These are phyloP conservation scores for Penicillium sp. DNA, from an alignment of 2,329 filamentous ascomycete genomes.

Conservation along the genomic window DNA sequence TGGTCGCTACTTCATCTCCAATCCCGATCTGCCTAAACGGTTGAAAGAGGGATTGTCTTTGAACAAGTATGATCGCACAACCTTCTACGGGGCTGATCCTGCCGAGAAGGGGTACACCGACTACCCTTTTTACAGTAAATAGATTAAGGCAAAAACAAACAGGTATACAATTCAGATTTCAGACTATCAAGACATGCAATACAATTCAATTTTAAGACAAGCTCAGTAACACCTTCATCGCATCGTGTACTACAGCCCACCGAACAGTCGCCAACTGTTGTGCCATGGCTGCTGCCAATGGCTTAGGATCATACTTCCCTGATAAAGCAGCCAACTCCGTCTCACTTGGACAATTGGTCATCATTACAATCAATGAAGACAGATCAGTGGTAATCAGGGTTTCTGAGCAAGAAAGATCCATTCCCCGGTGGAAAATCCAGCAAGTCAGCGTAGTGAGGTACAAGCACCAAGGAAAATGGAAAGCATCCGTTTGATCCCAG, in stretches of 20 bases:
- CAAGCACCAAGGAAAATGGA: slow-evolving; percentile 64
- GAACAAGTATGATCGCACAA: slow-evolving; percentile 39
- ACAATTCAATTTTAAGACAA: slow-evolving; percentile 14
- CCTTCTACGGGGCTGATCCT: slow-evolving; percentile 41
- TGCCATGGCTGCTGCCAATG: slow-evolving; percentile 57
- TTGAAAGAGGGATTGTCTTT: slow-evolving; percentile 38
- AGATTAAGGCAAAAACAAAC: background rate
- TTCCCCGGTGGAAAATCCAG: slow-evolving; percentile 60
- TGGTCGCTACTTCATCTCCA: slow-evolving; percentile 45
- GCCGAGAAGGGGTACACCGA: slow-evolving; percentile 39
- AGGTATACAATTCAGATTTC: background rate
- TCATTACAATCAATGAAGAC: slow-evolving; percentile 33
- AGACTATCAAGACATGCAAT: background rate
- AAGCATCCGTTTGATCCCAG: slow-evolving; percentile 54
- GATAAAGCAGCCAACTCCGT: slow-evolving; percentile 38
- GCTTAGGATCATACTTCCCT: slow-evolving; percentile 52
- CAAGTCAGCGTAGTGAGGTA: slow-evolving; percentile 60
- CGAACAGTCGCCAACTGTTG: slow-evolving; percentile 57
- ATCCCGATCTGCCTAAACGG: slow-evolving; percentile 44
- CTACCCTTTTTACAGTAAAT: slow-evolving; percentile 35
- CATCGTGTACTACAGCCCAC: slow-evolving; percentile 64
- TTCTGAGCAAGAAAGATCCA: slow-evolving; percentile 36
- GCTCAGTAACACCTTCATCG: slow-evolving; percentile 54
- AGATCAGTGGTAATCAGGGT: slow-evolving; percentile 39
- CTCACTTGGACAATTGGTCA: slow-evolving; percentile 35